phyloP scores from a whole-genome alignment of 495 filamentous ascomycete species.

The Penicillium macrosclerotiorum region DNA sequence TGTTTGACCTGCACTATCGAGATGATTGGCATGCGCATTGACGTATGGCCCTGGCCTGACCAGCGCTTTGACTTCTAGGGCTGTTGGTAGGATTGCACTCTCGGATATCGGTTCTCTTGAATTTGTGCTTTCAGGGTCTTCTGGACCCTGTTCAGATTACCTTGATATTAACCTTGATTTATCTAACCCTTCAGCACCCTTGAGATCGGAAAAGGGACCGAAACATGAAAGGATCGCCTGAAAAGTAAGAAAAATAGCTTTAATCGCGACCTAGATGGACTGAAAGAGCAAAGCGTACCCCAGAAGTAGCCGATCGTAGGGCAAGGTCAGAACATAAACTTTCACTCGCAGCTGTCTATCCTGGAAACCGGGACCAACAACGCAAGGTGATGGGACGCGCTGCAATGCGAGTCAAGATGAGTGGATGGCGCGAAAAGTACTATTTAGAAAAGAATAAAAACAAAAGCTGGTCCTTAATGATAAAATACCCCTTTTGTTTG shows the following conservation, averaged over 20 bases:
- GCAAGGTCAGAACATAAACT: conserved; percentile 11
- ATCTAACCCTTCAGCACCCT: too few species aligned
- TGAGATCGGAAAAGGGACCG: too few species aligned
- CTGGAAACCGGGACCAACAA: conserved; percentile 18
- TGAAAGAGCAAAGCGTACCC: not conserved
- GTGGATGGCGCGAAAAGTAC: not conserved
- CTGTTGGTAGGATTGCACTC: not conserved
- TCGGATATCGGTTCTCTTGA: not conserved
- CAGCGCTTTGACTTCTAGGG: conserved; percentile 11
- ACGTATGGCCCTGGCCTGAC: not conserved
- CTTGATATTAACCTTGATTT: too few species aligned
- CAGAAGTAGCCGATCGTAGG: conserved; percentile 1
- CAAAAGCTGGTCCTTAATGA: not conserved
- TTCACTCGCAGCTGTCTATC: conserved; percentile 13
- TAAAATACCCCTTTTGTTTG: not conserved
- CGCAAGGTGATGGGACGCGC: conserved; percentile 21
- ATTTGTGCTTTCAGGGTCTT: not conserved
- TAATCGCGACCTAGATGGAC: too few species aligned
- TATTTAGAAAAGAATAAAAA: not conserved
- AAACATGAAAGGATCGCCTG: conserved; percentile 9
- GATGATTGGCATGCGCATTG: conserved; percentile 16
- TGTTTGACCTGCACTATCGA: conserved; percentile 1
- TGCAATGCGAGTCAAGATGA: conserved; percentile 25
- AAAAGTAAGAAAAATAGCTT: not conserved
- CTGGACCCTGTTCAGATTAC: not conserved